Base-by-base conservation (phyloP, 1,139 yeast species). In the Blastobotrys capitulatus region DNA sequence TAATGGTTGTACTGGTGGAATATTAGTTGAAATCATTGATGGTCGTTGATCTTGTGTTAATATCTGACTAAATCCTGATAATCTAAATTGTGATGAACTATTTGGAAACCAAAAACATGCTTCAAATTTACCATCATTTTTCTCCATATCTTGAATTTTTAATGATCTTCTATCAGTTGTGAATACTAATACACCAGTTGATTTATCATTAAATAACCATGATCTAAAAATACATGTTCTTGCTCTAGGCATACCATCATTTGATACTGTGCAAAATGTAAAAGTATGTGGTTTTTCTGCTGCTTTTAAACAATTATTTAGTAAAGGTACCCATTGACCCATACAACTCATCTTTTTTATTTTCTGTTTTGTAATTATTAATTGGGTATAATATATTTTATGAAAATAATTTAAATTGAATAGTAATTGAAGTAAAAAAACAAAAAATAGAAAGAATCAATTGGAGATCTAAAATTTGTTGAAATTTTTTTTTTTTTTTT, bases 201-300 rank as follows among this genome's bases (percentile, higher is more conserved):
- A 73, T 54, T 76, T 77, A 61, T 86, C 86, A 61, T 80, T 74
- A 61, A 86, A 87, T 42, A 87, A 68, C 68, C 86, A 87, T 13
- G 90, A 94, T 48, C 95, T 75, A 59, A 73, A 79, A 13, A 86
- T 80, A 55, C 87, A 78, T 0, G 94, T 83, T 57, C 95, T 70
- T 47, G 77, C 83, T 57, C 70, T 76, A 15, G 86, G 95, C 60
- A 69, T 71, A n/a, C 80, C 80, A 36, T 60, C 54, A 9, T 59
- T 44, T 56, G 82, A 86, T 38, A 83, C 78, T 13, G 92, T 85
- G 47, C 88, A 80, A 47, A 86, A 76, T 56, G 84, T 83, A 58
- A 86, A 83, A 2, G 83, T 55, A 6, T 53, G 56, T 1, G 68
- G 44, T 8, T 27, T 18, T 15, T 45, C 49, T 36, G 49, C 50